Base-by-base conservation (phyloP, 2,329 filamentous ascomycete species). In the Nothophaeocryptopus gaeumannii region DNA sequence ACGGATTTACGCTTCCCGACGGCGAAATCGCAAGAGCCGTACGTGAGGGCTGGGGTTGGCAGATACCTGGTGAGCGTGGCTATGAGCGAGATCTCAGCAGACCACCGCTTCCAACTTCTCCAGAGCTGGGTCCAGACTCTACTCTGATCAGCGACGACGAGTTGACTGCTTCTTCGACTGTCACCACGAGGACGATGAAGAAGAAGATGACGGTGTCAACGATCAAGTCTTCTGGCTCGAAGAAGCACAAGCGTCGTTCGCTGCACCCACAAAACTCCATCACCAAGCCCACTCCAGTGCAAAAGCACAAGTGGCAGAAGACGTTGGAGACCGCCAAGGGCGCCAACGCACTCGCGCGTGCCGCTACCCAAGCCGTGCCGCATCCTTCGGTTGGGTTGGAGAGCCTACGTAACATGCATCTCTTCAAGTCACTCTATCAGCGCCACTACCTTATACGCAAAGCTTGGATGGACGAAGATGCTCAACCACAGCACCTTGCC, bases 371-470 rank as follows among this genome's bases (percentile, higher is more conserved):
- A 30, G 88, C 89, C 8, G 84, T 96, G 11, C 88, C 89, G 2
- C 86, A 92, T 63, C 90, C 90, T 5, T 80, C 86, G 37, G 75
- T 95, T 35, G 91, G 91, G 10, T 71, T 97, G 4, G 76, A 88
- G 3, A 87, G 84, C 60, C 74, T 99, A 31, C 83, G 87, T 39
- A 86, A 86, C 60, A 80, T 97, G 51, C 93, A 97, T 69, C 81
- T 99, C 1, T 97, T 89, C 80, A 99, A 99, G 70, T 95, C 92
- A 0, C 80, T 99, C 5, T 99, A 97, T 66, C 89, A 92, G 55
- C 85, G 93, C 8, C 91, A 97, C 66, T 82, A 93, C 69, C 85
- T 93, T 70, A 95, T 99, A 56, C 85, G 88, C 39, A 84, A 88
- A 66, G 90, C 86, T 66, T 99, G 93, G 93, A 97, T 95, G 71